Evolutionary conservation across 331 rosid species (phyloP).

Genomic region (Quercus lobata): DNA sequence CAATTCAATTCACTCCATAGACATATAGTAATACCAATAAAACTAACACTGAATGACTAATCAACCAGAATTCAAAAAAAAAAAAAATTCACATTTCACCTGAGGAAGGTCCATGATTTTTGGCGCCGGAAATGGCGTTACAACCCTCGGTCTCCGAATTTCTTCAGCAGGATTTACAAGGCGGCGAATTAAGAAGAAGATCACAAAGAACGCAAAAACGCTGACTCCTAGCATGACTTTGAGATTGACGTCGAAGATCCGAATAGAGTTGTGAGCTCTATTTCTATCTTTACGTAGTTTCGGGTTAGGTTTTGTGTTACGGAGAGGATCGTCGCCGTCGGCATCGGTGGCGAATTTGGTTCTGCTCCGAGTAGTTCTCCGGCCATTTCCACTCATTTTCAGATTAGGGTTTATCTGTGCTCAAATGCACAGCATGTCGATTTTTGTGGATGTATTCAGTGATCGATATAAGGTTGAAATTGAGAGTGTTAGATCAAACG

Average conservation of each 20-base stretch:
- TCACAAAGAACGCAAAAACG: conserved; percentile 48
- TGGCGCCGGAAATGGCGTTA: conserved; percentile 85
- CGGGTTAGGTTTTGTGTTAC: conserved; percentile 13
- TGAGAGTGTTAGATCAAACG: too few relatives aligned
- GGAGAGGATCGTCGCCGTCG: conserved; percentile 28
- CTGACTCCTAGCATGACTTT: conserved; percentile 45
- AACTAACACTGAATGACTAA: neutral
- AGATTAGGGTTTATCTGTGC: too few relatives aligned
- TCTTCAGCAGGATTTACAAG: conserved; percentile 25
- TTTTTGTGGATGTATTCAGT: conserved; percentile 15
- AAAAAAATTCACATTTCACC: conserved; percentile 31
- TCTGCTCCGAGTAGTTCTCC: conserved; percentile 53
- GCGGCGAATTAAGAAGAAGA: conserved; percentile 43
- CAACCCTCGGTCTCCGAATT: conserved; percentile 43
- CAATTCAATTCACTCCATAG: conserved; percentile 12
- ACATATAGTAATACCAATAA: neutral
- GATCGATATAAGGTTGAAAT: too few relatives aligned
- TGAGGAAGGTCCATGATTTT: conserved; percentile 88
- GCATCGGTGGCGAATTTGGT: conserved; percentile 35
- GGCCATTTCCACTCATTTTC: conserved; percentile 63
- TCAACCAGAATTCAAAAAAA: neutral
- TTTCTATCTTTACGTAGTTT: conserved; percentile 41
- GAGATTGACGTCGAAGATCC: conserved; percentile 46
- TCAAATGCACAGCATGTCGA: too few relatives aligned
- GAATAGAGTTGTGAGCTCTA: conserved; percentile 40